These are phyloP conservation scores for Plasmopara viticola DNA, from an alignment of 352 stramenopile genomes.

Conservation along the genomic window DNA sequence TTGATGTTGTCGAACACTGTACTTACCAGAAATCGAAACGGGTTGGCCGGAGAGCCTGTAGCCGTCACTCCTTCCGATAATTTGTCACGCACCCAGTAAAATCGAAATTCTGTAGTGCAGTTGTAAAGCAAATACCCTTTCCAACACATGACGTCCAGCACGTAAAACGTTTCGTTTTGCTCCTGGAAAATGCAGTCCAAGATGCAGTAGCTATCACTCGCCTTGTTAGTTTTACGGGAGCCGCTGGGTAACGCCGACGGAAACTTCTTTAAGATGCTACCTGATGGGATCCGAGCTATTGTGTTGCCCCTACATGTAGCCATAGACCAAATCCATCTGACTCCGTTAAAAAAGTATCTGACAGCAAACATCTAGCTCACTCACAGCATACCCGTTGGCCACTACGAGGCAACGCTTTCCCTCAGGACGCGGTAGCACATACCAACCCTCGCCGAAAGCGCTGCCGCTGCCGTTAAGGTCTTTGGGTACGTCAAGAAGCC, in stretches of 20 bases:
- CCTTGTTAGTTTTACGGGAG: slow-evolving; percentile 69
- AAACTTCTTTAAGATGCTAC: slow-evolving; percentile 82
- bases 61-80: slow-evolving; percentile 61
- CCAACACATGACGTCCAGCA: slow-evolving; percentile 93
- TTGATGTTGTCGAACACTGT: neutral
- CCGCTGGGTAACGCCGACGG: slow-evolving; percentile 73
- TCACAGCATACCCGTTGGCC: slow-evolving; percentile 53
- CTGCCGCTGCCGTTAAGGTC: slow-evolving; percentile 80
- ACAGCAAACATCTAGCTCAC: neutral
- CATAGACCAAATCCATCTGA: neutral
- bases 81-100: slow-evolving; percentile 90
- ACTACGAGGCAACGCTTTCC: slow-evolving; percentile 88
- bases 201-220: slow-evolving; percentile 79
- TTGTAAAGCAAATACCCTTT: slow-evolving; percentile 91
- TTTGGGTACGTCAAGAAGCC: slow-evolving; percentile 80
- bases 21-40: slow-evolving; percentile 67
- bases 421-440: slow-evolving; percentile 87
- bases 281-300: slow-evolving; percentile 70
- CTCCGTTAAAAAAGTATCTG: neutral
- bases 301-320: slow-evolving; percentile 51
- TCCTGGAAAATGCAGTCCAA: slow-evolving; percentile 91
- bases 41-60: slow-evolving; percentile 50
- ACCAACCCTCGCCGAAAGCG: slow-evolving; percentile 76
- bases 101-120: slow-evolving; percentile 89
- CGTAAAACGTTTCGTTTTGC: slow-evolving; percentile 83